Percentiles rank a stretch among this genome's conserved stretches.
Conservation (phyloP, 768 basidiomycete species). For the Termitomyces sp. region DNA sequence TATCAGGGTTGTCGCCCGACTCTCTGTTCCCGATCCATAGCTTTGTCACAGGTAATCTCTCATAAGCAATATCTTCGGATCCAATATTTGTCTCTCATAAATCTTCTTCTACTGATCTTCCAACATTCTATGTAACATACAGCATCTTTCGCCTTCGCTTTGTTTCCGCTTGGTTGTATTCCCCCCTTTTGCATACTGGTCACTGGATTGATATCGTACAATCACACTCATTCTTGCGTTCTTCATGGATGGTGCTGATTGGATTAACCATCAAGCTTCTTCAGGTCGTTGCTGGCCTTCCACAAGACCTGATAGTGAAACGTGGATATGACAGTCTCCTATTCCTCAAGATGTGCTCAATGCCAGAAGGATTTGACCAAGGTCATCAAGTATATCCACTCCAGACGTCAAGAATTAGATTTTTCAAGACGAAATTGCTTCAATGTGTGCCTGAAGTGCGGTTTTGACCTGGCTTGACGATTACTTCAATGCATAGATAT, state of each 20-base stretch:
- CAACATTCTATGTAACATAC: not conserved
- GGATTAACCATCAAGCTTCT: too few relatives aligned
- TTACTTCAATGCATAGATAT: not conserved
- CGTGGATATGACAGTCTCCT: not conserved
- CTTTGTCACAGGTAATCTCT: not conserved
- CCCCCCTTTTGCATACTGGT: not conserved
- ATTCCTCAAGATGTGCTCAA: not conserved
- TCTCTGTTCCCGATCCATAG: not conserved
- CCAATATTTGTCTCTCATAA: not conserved
- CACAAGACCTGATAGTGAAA: not conserved
- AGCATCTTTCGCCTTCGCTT: not conserved
- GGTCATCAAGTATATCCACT: not conserved
- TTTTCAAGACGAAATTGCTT: not conserved
- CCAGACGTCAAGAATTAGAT: not conserved
- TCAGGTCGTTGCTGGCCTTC: not conserved
- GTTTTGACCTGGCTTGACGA: not conserved
- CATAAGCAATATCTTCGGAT: not conserved
- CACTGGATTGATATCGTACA: not conserved
- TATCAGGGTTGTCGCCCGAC: conserved; percentile 19
- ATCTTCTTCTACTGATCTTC: not conserved
- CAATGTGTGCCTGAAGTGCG: not conserved
- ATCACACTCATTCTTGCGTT: not conserved
- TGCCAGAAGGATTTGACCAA: not conserved
- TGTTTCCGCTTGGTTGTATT: not conserved
- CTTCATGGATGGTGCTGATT: not conserved